phyloP scores from a whole-genome alignment of 75 land plant genomes.

The Cunninghamia lanceolata region DNA sequence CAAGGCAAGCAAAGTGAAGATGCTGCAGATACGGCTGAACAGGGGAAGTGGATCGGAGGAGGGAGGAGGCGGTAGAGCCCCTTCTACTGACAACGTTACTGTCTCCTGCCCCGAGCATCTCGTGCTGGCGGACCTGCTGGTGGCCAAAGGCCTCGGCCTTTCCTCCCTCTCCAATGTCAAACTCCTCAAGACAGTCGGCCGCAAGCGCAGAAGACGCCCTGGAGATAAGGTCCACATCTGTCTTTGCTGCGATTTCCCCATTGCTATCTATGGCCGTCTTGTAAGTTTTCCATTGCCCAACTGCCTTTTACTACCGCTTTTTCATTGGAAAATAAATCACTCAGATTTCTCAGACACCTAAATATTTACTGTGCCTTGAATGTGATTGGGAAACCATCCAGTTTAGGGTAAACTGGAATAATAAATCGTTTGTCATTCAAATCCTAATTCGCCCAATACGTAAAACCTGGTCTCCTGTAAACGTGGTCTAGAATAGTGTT shows the following conservation, averaged over 20 bases:
- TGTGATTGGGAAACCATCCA: too few relatives aligned
- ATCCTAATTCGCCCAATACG: background rate
- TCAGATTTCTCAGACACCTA: background rate
- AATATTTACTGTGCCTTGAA: background rate
- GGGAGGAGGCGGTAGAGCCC: slow-evolving; percentile 6
- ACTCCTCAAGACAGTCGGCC: slow-evolving; percentile 25
- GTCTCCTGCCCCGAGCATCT: slow-evolving; percentile 36
- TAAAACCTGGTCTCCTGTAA: background rate
- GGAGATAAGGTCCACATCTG: slow-evolving; percentile 51
- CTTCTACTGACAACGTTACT: slow-evolving; percentile 5
- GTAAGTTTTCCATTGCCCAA: slow-evolving; percentile 22
- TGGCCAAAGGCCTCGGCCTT: slow-evolving; percentile 35
- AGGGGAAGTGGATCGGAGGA: slow-evolving; percentile 13
- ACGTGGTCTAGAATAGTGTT: background rate
- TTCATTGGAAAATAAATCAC: background rate
- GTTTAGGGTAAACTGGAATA: background rate
- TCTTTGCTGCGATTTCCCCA: slow-evolving; percentile 46
- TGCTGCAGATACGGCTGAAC: slow-evolving; percentile 32
- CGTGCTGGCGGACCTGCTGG: slow-evolving; percentile 28
- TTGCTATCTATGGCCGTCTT: slow-evolving; percentile 51
- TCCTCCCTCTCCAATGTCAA: slow-evolving; percentile 7
- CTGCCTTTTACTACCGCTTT: background rate
- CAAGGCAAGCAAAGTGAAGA: slow-evolving; percentile 16
- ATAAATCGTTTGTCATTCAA: background rate
- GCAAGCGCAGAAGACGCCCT: slow-evolving; percentile 34